A percentile compares a stretch with the other conserved stretches of the same genome.
phyloP scores from a whole-genome alignment of 2,329 filamentous ascomycete species.

The Colletotrichum tabaci region DNA sequence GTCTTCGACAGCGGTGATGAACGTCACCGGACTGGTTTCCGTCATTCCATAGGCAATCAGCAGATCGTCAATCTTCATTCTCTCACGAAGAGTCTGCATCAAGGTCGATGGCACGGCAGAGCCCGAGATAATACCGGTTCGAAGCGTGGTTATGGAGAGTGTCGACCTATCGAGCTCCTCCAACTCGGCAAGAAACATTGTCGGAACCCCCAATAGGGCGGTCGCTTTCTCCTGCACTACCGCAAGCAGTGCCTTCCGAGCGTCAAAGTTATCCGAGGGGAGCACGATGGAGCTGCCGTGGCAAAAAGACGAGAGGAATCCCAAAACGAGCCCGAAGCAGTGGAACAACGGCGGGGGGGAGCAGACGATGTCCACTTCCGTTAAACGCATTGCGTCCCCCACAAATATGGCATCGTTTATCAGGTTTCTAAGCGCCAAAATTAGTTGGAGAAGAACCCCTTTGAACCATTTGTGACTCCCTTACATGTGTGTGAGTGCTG shows the following conservation, averaged over 20 bases:
- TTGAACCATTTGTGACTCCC: not conserved
- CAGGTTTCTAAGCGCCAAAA: not conserved
- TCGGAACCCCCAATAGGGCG: not conserved
- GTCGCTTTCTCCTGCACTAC: not conserved
- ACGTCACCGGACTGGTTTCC: constrained; percentile 71
- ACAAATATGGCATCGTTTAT: not conserved
- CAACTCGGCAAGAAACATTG: not conserved
- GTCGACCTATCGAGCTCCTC: not conserved
- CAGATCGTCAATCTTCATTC: constrained; percentile 76
- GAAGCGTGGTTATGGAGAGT: not conserved
- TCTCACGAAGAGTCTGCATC: constrained; percentile 73
- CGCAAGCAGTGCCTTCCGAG: not conserved
- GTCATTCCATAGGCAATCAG: constrained; percentile 74
- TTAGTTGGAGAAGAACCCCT: not conserved
- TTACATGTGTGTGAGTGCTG: not conserved
- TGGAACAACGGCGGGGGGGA: not conserved
- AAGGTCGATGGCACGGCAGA: constrained; percentile 74
- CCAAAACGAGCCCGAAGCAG: not conserved
- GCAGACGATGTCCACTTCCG: not conserved
- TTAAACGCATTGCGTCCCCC: not conserved
- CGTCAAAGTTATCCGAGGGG: not conserved
- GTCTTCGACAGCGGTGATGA: constrained; percentile 78
- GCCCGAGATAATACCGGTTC: constrained; percentile 77
- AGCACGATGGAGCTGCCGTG: not conserved
- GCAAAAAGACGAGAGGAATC: not conserved